phyloP scores from a whole-genome alignment of 345 rosid species.

The Luvunga scandens region DNA sequence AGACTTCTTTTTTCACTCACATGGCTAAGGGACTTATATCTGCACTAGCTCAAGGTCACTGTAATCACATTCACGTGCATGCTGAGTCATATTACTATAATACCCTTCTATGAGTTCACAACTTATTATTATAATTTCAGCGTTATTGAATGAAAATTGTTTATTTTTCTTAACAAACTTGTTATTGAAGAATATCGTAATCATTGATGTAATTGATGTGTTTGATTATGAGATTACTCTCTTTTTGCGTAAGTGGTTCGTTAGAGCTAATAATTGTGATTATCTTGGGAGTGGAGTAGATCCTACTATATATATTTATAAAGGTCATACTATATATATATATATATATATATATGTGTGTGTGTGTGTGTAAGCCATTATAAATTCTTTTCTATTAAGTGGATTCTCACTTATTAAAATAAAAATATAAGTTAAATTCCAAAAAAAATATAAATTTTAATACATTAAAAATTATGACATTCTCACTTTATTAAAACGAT shows the following conservation, averaged over 20 bases:
- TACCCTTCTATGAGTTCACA: not conserved
- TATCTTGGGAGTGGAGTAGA: not conserved
- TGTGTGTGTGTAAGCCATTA: too few relatives aligned
- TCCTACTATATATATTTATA: too few relatives aligned
- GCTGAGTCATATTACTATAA: conserved; percentile 12
- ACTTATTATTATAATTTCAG: not conserved
- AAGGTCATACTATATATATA: too few relatives aligned
- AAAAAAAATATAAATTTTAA: too few relatives aligned
- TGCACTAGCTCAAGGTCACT: too few relatives aligned
- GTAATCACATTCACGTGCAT: not conserved
- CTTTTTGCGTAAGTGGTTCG: not conserved
- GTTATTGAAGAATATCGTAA: not conserved
- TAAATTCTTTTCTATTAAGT: too few relatives aligned
- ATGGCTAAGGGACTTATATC: conserved; percentile 13
- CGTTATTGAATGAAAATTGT: not conserved
- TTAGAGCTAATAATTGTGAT: not conserved
- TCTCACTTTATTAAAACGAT: too few relatives aligned
- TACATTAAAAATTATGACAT: too few relatives aligned
- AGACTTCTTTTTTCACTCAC: conserved; percentile 15
- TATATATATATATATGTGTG: too few relatives aligned
- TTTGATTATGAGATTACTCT: not conserved
- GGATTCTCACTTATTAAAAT: too few relatives aligned
- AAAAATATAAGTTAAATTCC: too few relatives aligned
- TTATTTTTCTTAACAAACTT: not conserved
- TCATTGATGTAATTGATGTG: not conserved